Evolutionary conservation across 768 basidiomycete genomes (phyloP).

Genomic region (Scleroderma bovista): DNA sequence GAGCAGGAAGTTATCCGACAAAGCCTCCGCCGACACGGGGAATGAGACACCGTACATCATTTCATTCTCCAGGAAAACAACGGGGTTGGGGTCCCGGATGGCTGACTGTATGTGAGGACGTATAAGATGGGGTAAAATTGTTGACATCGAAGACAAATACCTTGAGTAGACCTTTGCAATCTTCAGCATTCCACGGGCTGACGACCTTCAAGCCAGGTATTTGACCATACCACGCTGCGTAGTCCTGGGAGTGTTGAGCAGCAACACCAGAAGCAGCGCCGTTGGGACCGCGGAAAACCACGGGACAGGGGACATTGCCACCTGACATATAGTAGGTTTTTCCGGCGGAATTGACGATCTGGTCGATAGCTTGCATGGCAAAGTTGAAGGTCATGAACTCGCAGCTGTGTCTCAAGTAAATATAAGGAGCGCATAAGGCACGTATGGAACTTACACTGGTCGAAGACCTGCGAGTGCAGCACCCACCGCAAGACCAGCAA

Average conservation of each 20-base stretch:
- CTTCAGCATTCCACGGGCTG: constrained; percentile 97
- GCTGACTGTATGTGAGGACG: constrained; percentile 53
- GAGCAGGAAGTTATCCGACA: constrained; percentile 91
- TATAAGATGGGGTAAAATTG: background rate
- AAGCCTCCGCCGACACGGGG: constrained; percentile 92
- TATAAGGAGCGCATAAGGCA: background rate
- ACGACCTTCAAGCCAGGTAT: constrained; percentile 97
- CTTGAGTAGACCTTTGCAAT: constrained; percentile 98
- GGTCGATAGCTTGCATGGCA: constrained; percentile 99
- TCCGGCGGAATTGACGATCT: constrained; percentile 99
- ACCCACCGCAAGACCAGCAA: constrained; percentile 94
- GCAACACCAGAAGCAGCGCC: constrained; percentile 96
- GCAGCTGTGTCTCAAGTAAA: constrained; percentile 50
- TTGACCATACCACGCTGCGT: constrained; percentile 89
- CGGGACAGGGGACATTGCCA: constrained; percentile 95
- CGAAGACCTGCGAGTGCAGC: constrained; percentile 91
- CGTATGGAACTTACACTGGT: constrained; percentile 59
- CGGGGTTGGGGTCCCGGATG: constrained; percentile 97
- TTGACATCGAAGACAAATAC: constrained; percentile 30
- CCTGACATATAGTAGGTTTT: constrained; percentile 99
- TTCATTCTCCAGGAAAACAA: constrained; percentile 99
- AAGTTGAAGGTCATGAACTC: constrained; percentile 99
- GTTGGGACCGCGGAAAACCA: constrained; percentile 99
- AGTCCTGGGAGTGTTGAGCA: constrained; percentile 98
- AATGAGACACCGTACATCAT: constrained; percentile 97